Evolutionary conservation across 2,329 filamentous ascomycete genomes (phyloP), one percentile per base, ranked within the genome.

Genomic region (Fusarium albidum): DNA sequence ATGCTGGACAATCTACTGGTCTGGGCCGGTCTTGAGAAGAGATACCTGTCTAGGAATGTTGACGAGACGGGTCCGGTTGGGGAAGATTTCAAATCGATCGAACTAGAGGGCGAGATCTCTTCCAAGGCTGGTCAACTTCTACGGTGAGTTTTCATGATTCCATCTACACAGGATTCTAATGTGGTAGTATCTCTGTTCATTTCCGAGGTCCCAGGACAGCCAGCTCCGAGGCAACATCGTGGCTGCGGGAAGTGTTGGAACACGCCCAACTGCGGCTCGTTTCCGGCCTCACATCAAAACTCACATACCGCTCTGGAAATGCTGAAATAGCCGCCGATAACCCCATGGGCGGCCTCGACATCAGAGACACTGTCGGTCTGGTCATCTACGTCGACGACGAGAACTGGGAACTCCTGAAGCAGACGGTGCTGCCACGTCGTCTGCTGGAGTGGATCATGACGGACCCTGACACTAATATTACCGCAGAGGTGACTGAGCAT

Each of bases 401-500:
- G 42, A 53, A 56, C 25, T 59, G 56, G 45, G 57, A 66, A n/a
- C 47, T 66, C 9, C 35, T 55, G 11, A 59, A 52, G 42, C 50
- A 57, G 17, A 55, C 55, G 11, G 35, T 45, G 15, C 51, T 66
- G 4, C 63, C 63, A 7, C 61, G 56, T 28, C 51, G 58, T 9
- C 41, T 66, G n/a, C 14, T 66, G 21, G 63, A 64, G 35, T 66
- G 63, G 63, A 50, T 66, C 13, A 66, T 66, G 63, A 59, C 57
- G 2, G 46, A 64, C 7, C 63, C 63, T 5, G 51, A 51, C 9
- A 49, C 60, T 8, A 42, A 47, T 3, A 4, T 39, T 3, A 33
- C n/a, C 4, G 49, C 43, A 11, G 14, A 34, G 6, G 52, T 63
- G 3, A 18, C 53, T 4, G 63, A 66, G 43, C 43, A 55, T 10